Conservation (phyloP, 202 grass and related monocot species). For the Zoysia matrella region DNA sequence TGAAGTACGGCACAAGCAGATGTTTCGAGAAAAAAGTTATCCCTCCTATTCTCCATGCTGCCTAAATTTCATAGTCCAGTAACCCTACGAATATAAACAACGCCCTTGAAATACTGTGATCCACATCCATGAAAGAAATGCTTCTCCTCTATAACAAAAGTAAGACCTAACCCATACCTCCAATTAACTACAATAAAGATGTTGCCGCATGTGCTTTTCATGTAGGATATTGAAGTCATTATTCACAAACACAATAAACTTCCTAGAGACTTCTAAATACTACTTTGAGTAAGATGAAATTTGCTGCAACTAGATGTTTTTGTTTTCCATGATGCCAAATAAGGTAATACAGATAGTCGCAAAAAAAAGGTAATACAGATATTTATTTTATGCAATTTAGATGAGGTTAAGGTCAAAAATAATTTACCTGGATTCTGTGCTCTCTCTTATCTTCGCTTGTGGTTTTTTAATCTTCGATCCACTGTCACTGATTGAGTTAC, state of each 20-base stretch:
- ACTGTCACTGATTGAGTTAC: too few relatives aligned
- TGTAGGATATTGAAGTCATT: slow-evolving; percentile 2
- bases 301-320: slow-evolving; percentile 11
- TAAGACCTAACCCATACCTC: neutral
- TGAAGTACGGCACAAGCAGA: neutral
- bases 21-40: neutral
- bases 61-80: slow-evolving; percentile 2
- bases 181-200: slow-evolving; percentile 17
- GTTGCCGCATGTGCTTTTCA: neutral
- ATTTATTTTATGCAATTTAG: slow-evolving; percentile 10
- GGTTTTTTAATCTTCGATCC: too few relatives aligned
- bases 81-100: slow-evolving; percentile 11
- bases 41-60: neutral
- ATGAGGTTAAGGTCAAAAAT: slow-evolving; percentile 1
- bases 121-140: neutral
- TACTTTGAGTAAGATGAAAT: too few relatives aligned
- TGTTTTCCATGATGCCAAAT: slow-evolving; percentile 15
- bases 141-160: slow-evolving; percentile 9
- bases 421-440: slow-evolving; percentile 82
- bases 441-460: too few relatives aligned
- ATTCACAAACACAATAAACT: slow-evolving; percentile 5
- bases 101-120: neutral
- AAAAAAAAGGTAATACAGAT: slow-evolving; percentile 26
- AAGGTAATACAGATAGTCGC: too few relatives aligned
- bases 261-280: too few relatives aligned